Percentiles rank a stretch among this genome's conserved stretches.
These are phyloP conservation scores for Colletotrichum camelliae DNA, from an alignment of 2,329 filamentous ascomycete genomes.

Conservation along the genomic window DNA sequence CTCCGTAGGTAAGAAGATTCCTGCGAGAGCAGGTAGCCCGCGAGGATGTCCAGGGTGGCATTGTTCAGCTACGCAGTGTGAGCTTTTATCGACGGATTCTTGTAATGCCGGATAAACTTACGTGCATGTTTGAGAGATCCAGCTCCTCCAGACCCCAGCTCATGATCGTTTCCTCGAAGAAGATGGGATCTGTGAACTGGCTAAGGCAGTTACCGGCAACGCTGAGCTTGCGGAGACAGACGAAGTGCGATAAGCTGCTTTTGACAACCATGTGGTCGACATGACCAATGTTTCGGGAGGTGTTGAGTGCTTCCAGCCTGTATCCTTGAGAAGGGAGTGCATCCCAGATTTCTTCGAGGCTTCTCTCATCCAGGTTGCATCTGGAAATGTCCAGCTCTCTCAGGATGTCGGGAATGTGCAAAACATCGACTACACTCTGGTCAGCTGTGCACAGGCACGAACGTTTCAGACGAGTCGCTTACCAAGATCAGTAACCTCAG, in stretches of 20 bases:
- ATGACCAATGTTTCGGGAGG: conserved; percentile 58
- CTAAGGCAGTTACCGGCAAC: conserved; percentile 57
- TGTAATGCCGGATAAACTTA: conserved; percentile 30
- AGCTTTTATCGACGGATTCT: conserved; percentile 9
- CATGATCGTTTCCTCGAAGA: conserved; percentile 48
- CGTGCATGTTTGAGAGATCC: conserved; percentile 60
- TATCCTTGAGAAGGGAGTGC: conserved; percentile 50
- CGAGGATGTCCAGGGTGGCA: conserved; percentile 51
- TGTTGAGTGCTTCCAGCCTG: conserved; percentile 53
- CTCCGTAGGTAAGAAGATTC: conserved; percentile 46
- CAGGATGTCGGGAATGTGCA: conserved; percentile 35
- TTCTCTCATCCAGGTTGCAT: conserved; percentile 56
- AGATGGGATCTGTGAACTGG: conserved; percentile 47
- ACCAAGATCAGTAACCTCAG: conserved; percentile 57
- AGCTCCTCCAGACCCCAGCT: conserved; percentile 57
- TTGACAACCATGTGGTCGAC: conserved; percentile 53
- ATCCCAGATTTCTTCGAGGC: conserved; percentile 53
- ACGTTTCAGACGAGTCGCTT: conserved; percentile 7
- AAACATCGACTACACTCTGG: conserved; percentile 28
- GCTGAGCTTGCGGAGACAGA: conserved; percentile 51
- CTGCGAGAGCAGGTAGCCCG: conserved; percentile 48
- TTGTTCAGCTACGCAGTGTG: conserved; percentile 47
- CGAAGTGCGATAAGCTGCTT: conserved; percentile 47
- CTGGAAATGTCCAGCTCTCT: conserved; percentile 55
- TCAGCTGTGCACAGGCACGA: not conserved